Base-by-base conservation (phyloP, 1,284 basidiomycete genomes). In the Rhodotorula sp. region DNA sequence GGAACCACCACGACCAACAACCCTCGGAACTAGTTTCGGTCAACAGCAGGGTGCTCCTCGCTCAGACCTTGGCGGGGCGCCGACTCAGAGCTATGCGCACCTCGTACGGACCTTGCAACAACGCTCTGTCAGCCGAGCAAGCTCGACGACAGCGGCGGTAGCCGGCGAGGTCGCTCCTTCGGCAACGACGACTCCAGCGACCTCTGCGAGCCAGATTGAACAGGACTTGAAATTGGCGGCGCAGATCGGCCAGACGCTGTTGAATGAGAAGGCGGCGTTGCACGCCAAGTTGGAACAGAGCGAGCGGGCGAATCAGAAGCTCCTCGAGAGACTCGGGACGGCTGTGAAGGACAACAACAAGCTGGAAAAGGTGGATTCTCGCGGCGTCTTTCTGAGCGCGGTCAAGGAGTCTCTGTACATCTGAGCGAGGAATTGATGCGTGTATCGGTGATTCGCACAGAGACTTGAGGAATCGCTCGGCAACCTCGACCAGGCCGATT, bases 231-330 rank as follows among this genome's bases (percentile, higher is more conserved):
- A 68, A 8, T 61, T 76, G 26, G 73, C 73, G 45, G 77, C 77
- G 14, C 60, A 96, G 83, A 89, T 97, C 60, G 95, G 95, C 1
- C 91, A 93, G 80, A 93, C 93, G 2, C 82, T 98, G 58, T 81
- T 97, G 60, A 87, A 90, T 78, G 72, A 78, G 54, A 76, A 76
- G 68, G 57, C 62, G 14, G 57, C 37, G n/a, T 64, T 76, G 10
- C 76, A 76, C 57, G 44, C 48, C 17, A 49, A 68, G 24, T 48
- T 75, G 7, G 62, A 66, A 26, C 49, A 26, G 22, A 56, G 65
- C 22, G 77, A 79, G 37, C 58, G 69, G n/a, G 74, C 75, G 37
- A 77, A 78, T 29, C 71, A 77, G 49, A 77, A 78, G 64, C 63
- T 80, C 12, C 65, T 80, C 15, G 74, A 76, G 26, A 63, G 75